phyloP scores from a whole-genome alignment of 2,329 filamentous ascomycete species.

The Clonostachys byssicola region DNA sequence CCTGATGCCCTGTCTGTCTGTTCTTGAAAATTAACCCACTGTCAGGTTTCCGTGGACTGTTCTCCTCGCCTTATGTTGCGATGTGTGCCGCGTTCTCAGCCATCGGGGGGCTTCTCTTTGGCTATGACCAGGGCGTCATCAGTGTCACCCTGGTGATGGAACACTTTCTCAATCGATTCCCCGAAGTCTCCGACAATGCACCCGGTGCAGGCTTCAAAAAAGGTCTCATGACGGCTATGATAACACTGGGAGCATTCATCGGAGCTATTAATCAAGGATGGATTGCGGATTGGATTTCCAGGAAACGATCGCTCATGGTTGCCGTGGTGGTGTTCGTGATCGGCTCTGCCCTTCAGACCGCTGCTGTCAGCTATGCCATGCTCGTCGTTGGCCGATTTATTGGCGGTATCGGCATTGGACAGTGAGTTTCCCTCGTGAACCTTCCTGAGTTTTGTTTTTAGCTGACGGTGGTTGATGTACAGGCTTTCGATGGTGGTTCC shows the following conservation, averaged over 20 bases:
- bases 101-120: conserved; percentile 3
- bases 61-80: conserved; percentile 21
- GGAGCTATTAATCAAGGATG: conserved; percentile 39
- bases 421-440: neutral
- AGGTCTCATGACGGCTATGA: conserved; percentile 40
- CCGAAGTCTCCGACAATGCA: conserved; percentile 17
- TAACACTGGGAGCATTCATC: conserved; percentile 38
- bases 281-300: conserved; percentile 24
- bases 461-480: no score
- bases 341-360: conserved; percentile 38
- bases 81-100: conserved; percentile 23
- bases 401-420: conserved; percentile 37
- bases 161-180: conserved; percentile 18
- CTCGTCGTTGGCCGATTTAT: conserved; percentile 35
- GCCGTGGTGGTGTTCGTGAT: conserved; percentile 29
- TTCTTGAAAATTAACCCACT: no score
- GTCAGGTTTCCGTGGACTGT: conserved; percentile 21
- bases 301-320: conserved; percentile 26
- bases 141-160: conserved; percentile 21
- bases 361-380: conserved; percentile 29
- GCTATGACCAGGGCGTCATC: conserved; percentile 25
- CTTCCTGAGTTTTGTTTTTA: no score
- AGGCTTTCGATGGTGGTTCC: conserved; percentile 30
- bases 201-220: conserved; percentile 25
- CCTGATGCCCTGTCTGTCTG: no score